A percentile compares a stretch with the other conserved stretches of the same genome.
These are phyloP conservation scores for Akanthomyces uredinophilus DNA, from an alignment of 2,329 filamentous ascomycete species.

Conservation along the genomic window DNA sequence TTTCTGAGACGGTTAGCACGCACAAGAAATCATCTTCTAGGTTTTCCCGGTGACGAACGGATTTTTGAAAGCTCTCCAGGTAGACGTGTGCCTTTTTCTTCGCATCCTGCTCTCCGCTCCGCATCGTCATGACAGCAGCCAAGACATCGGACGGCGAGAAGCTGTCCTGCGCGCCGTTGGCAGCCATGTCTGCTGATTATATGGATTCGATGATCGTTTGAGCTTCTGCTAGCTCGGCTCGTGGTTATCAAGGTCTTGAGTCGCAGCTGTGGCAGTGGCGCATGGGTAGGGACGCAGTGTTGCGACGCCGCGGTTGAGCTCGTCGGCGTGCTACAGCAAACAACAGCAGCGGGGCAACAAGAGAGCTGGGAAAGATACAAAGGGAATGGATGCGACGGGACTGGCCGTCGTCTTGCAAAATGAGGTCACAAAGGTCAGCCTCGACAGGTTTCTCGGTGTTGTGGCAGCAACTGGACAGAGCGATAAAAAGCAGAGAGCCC, in stretches of 20 bases:
- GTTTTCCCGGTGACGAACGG: slow-evolving; percentile 48
- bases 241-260: not conserved
- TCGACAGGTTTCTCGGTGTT: not conserved
- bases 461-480: slow-evolving; percentile 12
- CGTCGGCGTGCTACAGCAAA: not conserved
- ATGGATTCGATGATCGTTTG: not conserved
- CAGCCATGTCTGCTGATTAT: slow-evolving; percentile 51
- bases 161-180: slow-evolving; percentile 59
- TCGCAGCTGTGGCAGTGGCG: not conserved
- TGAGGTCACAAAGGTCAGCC: not conserved
- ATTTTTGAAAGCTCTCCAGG: slow-evolving; percentile 95
- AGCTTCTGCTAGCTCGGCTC: not conserved
- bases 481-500: slow-evolving; percentile 26
- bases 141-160: slow-evolving; percentile 74
- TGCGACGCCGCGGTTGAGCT: not conserved
- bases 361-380: not conserved
- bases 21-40: not conserved
- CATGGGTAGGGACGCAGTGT: not conserved
- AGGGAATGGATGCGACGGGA: slow-evolving; percentile 6
- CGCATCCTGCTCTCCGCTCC: slow-evolving; percentile 71
- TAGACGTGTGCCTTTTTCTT: slow-evolving; percentile 91
- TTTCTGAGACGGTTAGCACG: slow-evolving; percentile 48
- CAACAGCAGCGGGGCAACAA: not conserved
- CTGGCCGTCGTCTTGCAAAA: slow-evolving; percentile 8
- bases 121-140: slow-evolving; percentile 86